Conservation (phyloP, 805 yeast species). For the Cyberlindnera samutprakarnensis region DNA sequence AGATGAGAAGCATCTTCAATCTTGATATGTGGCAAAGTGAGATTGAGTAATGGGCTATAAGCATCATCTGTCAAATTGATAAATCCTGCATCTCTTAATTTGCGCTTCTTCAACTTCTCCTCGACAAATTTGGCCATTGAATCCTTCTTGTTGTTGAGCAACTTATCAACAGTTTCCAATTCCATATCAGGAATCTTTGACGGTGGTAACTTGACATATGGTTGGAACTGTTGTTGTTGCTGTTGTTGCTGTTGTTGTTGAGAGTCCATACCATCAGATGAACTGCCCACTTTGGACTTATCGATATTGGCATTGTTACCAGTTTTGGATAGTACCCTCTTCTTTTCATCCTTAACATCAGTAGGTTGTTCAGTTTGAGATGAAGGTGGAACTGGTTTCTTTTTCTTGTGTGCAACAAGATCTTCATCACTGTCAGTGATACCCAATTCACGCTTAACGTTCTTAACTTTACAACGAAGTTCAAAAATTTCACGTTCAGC, state of each 20-base stretch:
- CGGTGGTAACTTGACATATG: conserved; percentile 81
- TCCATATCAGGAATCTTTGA: conserved; percentile 93
- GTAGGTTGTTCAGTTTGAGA: not conserved
- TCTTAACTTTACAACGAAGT: conserved; percentile 63
- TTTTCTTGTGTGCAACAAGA: conserved; percentile 69
- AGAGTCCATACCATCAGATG: too few species aligned
- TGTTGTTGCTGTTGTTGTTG: conserved; percentile 19
- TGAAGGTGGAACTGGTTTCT: conserved; percentile 29
- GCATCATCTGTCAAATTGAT: conserved; percentile 85
- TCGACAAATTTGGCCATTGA: conserved; percentile 78
- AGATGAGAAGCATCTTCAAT: conserved; percentile 53
- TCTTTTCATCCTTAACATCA: conserved; percentile 8
- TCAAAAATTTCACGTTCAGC: conserved; percentile 64
- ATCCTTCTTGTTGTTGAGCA: conserved; percentile 65
- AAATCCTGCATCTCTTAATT: conserved; percentile 58
- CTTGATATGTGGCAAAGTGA: conserved; percentile 43
- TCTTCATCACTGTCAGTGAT: conserved; percentile 82
- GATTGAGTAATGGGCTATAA: conserved; percentile 70
- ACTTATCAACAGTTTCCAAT: conserved; percentile 70
- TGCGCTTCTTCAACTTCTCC: conserved; percentile 70
- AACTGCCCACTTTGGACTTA: conserved; percentile 14
- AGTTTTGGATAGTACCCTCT: conserved; percentile 15
- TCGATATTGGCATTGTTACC: conserved; percentile 12
- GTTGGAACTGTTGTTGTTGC: conserved; percentile 38
- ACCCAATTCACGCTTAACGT: conserved; percentile 65